Evolutionary conservation across 352 stramenopile genomes (phyloP), one percentile per base, ranked within the genome.

Genomic region (Globisporangium cylindrosporum): DNA sequence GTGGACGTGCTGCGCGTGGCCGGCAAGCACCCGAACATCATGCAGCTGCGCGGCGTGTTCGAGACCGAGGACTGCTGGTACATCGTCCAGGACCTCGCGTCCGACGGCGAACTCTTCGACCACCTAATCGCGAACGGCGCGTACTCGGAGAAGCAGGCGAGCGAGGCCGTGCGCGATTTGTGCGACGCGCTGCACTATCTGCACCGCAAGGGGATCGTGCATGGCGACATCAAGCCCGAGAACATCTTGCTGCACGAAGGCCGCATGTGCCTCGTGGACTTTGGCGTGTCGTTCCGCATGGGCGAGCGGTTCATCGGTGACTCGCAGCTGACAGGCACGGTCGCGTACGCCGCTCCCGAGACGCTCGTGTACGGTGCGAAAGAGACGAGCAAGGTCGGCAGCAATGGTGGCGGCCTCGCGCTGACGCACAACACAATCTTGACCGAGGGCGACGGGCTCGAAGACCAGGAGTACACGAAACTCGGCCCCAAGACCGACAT

Each of bases 201-300:
- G 67, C 90, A 97, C 70, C 81, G 83, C 74, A 95, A 95, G 66
- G 84, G 84, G 34, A 88, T 97, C 29, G 87, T 97, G 2, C 90
- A 97, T 62, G 89, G 86, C 59, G 89, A 97, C 70, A 89, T 97
- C 72, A 97, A 97, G 62, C 89, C 89, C 0, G 89, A 97, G 70
- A 97, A 97, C 58, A 86, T 96, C 60, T 64, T 97, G 71, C 71
- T 92, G 55, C 80, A 90, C 46, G 69, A 88, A 53, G 81, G 79
- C 6, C 79, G 79, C 66, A 92, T 92, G 84, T 92, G 86, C 64
- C 81, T 94, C n/a, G 87, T 93, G 54, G 88, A 95, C 76, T 95
- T 95, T 73, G 88, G 86, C 63, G 84, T 93, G 4, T 93, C 86
- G 1, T 94, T 95, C 71, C 86, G 86, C 10, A 71, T 91, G 29